These are phyloP conservation scores for Penicillium robsamsonii DNA, from an alignment of 495 filamentous ascomycete species.

Conservation along the genomic window DNA sequence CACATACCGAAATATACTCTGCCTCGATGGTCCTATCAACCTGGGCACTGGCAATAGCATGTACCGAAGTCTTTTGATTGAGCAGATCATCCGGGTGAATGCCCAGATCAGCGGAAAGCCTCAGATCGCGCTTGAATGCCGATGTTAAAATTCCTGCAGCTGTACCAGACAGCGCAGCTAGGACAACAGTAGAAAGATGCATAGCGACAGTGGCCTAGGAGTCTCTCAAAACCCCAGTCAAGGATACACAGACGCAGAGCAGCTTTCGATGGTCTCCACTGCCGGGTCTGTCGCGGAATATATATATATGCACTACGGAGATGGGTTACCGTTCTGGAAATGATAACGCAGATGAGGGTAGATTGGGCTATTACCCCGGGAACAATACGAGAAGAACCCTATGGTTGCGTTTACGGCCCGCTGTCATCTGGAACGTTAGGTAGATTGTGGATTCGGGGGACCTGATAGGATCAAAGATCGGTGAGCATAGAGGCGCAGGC, in stretches of 20 bases:
- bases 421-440: constrained; percentile 4
- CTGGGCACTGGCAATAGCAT: constrained; percentile 2
- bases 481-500: not conserved
- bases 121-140: constrained; percentile 21
- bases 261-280: not conserved
- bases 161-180: constrained; percentile 17
- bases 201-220: constrained; percentile 7
- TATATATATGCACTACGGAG: constrained; percentile 5
- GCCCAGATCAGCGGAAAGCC: constrained; percentile 27
- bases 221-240: not conserved
- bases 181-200: constrained; percentile 7
- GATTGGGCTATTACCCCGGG: constrained; percentile 6
- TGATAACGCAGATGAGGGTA: not conserved
- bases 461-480: not conserved
- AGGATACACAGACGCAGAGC: not conserved
- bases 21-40: constrained; percentile 5
- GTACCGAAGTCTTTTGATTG: constrained; percentile 4
- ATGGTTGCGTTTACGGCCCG: constrained; percentile 24
- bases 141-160: constrained; percentile 6
- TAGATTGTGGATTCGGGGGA: not conserved
- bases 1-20: constrained; percentile 30
- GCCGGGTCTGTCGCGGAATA: constrained; percentile 4
- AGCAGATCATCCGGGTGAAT: constrained; percentile 25
- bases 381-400: constrained; percentile 24
- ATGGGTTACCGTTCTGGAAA: not conserved